Percentiles rank a stretch among this genome's conserved stretches.
Evolutionary conservation across 495 filamentous ascomycete species (phyloP).

Genomic region (Podospora comata): DNA sequence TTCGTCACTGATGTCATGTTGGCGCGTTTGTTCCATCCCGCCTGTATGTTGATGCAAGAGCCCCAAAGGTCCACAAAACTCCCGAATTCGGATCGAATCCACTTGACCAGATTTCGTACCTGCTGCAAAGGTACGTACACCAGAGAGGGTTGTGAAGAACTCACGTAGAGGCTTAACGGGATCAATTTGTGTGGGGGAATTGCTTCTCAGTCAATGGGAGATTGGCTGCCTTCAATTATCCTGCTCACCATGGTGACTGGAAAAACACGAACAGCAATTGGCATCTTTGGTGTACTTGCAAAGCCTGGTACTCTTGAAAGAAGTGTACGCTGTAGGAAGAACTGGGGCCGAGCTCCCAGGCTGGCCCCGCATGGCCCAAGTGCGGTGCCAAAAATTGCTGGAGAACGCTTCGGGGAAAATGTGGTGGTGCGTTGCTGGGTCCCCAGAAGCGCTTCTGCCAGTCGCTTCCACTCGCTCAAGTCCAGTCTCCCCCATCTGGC

Average conservation of each 20-base stretch:
- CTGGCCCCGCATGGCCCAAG: slow-evolving; percentile 22
- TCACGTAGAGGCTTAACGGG: no score
- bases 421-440: slow-evolving; percentile 11
- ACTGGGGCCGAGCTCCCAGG: slow-evolving; percentile 9
- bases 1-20: slow-evolving; percentile 12
- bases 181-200: neutral
- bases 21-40: neutral
- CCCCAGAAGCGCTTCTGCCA: slow-evolving; percentile 26
- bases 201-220: neutral
- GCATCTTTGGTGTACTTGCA: neutral
- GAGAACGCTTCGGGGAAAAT: slow-evolving; percentile 25
- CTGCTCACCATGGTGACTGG: neutral
- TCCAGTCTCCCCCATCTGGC: slow-evolving; percentile 10
- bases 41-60: neutral
- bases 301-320: no score
- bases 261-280: neutral
- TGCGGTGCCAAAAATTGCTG: slow-evolving; percentile 33
- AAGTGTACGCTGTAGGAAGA: neutral
- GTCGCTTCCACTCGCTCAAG: slow-evolving; percentile 10
- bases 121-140: neutral
- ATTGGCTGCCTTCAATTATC: neutral
- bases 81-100: slow-evolving; percentile 17
- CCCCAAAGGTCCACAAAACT: slow-evolving; percentile 3
- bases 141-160: neutral
- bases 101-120: neutral